Percentiles rank a stretch among this genome's conserved stretches.
phyloP scores from a whole-genome alignment of 2,329 filamentous ascomycete species.

The Raffaelea deltoideospora region DNA sequence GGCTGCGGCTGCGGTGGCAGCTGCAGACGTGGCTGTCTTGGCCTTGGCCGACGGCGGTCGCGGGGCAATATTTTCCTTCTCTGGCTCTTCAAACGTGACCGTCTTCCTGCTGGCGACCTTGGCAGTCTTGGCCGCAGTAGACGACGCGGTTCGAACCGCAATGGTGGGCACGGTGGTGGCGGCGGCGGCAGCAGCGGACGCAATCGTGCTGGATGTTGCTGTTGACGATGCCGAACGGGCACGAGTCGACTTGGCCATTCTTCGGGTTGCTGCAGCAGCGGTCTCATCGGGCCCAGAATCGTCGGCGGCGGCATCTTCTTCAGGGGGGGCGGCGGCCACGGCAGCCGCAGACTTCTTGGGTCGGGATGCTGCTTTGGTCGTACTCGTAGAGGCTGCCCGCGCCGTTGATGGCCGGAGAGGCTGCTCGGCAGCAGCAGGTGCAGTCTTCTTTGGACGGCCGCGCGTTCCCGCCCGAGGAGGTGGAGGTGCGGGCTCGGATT shows the following conservation, averaged over 20 bases:
- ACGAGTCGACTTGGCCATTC: constrained; percentile 13
- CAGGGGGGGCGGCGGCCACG: not conserved
- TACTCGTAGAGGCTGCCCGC: not conserved
- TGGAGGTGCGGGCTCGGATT: too few relatives aligned
- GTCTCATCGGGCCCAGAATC: too few relatives aligned
- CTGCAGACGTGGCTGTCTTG: constrained; percentile 12
- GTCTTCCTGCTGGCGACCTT: constrained; percentile 36
- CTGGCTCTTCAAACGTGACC: constrained; percentile 48
- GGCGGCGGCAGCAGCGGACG: not conserved
- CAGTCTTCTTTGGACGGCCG: constrained; percentile 2
- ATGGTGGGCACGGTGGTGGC: constrained; percentile 21
- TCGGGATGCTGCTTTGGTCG: not conserved
- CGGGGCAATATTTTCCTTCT: constrained; percentile 47
- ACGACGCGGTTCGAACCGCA: constrained; percentile 21
- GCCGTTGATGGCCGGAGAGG: constrained; percentile 1
- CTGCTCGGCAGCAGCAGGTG: not conserved
- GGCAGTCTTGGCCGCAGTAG: constrained; percentile 20
- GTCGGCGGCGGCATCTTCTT: too few relatives aligned
- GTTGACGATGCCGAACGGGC: constrained; percentile 10
- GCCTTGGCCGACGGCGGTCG: constrained; percentile 11
- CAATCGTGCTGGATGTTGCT: constrained; percentile 2
- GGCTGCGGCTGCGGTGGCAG: constrained; percentile 7
- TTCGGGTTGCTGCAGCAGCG: not conserved
- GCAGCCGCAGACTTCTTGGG: not conserved
- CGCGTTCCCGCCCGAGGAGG: too few relatives aligned